phyloP scores from a whole-genome alignment of 2,329 filamentous ascomycete genomes.

The Mycocentrospora acerina region DNA sequence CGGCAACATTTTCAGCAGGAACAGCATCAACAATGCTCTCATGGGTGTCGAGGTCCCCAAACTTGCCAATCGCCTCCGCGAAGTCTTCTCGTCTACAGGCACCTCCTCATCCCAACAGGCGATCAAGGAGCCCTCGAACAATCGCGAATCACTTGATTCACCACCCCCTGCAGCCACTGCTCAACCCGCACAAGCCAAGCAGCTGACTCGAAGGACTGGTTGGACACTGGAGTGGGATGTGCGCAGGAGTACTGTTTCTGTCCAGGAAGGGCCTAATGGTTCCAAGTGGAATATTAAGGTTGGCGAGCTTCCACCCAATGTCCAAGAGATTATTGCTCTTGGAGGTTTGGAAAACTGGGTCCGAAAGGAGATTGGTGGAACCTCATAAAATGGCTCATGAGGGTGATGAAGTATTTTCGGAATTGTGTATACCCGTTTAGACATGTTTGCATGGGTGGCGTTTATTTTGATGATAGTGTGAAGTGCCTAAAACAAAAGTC shows the following conservation, averaged over 20 bases:
- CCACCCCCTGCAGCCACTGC: slow-evolving; percentile 41
- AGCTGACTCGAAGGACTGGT: slow-evolving; percentile 71
- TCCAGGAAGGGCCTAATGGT: slow-evolving; percentile 69
- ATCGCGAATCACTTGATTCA: slow-evolving; percentile 54
- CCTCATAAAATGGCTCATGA: slow-evolving; percentile 11
- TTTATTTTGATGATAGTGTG: slow-evolving; percentile 1
- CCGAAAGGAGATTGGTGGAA: slow-evolving; percentile 62
- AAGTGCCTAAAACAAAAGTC: no score
- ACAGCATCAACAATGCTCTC: slow-evolving; percentile 78
- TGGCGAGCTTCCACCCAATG: slow-evolving; percentile 78
- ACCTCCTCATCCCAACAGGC: slow-evolving; percentile 37
- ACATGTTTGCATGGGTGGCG: slow-evolving; percentile 16
- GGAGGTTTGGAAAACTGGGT: slow-evolving; percentile 85
- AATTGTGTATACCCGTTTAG: slow-evolving; percentile 21
- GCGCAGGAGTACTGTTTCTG: slow-evolving; percentile 65
- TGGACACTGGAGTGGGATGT: slow-evolving; percentile 87
- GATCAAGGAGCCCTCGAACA: slow-evolving; percentile 55
- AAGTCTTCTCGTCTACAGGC: slow-evolving; percentile 52
- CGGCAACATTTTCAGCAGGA: slow-evolving; percentile 78
- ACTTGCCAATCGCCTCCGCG: slow-evolving; percentile 66
- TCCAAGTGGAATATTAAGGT: slow-evolving; percentile 76
- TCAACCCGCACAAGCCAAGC: slow-evolving; percentile 51
- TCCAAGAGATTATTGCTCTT: slow-evolving; percentile 63
- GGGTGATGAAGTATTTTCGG: slow-evolving; percentile 2
- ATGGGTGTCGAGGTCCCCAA: slow-evolving; percentile 70